These are phyloP conservation scores for Pythium guiyangense DNA, from an alignment of 352 stramenopile species.

Conservation along the genomic window DNA sequence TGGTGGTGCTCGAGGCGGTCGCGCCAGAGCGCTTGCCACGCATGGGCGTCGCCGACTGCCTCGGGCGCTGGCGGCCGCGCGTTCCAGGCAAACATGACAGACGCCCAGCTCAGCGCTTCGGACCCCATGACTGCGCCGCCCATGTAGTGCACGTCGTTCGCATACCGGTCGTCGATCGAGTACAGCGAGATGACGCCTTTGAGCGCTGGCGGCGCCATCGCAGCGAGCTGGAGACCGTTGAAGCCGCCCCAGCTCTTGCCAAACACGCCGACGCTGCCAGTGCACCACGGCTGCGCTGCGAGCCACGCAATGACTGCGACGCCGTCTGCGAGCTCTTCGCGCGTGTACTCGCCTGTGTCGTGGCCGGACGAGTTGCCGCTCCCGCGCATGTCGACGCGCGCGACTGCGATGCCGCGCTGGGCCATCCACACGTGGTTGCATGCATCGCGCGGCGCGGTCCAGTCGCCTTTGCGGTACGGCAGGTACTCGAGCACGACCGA, in stretches of 20 bases:
- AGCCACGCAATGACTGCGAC: constrained; percentile 45
- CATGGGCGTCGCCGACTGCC: constrained; percentile 19
- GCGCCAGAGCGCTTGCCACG: constrained; percentile 26
- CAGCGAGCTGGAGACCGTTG: constrained; percentile 42
- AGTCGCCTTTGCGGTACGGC: constrained; percentile 47
- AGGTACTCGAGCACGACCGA: constrained; percentile 52
- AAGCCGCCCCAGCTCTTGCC: constrained; percentile 56
- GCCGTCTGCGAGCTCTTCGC: constrained; percentile 37
- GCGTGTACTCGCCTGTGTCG: constrained; percentile 39
- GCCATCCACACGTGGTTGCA: constrained; percentile 46
- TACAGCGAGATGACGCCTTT: constrained; percentile 44
- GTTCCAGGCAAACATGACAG: constrained; percentile 48
- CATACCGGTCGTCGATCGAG: constrained; percentile 51
- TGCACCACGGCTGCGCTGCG: constrained; percentile 35
- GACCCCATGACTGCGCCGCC: constrained; percentile 35
- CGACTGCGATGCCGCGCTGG: constrained; percentile 36
- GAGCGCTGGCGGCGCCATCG: constrained; percentile 31
- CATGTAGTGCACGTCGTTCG: constrained; percentile 50
- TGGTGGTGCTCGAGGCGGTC: constrained; percentile 34
- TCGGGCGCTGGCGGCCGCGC: constrained; percentile 30
- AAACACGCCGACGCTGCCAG: constrained; percentile 32
- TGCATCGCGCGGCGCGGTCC: constrained; percentile 34
- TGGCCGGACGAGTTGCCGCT: constrained; percentile 42
- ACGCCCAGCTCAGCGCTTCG: constrained; percentile 45
- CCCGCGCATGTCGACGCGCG: constrained; percentile 42